phyloP scores from a whole-genome alignment of 2,329 filamentous ascomycete genomes.

The Pochonia chlamydosporia region DNA sequence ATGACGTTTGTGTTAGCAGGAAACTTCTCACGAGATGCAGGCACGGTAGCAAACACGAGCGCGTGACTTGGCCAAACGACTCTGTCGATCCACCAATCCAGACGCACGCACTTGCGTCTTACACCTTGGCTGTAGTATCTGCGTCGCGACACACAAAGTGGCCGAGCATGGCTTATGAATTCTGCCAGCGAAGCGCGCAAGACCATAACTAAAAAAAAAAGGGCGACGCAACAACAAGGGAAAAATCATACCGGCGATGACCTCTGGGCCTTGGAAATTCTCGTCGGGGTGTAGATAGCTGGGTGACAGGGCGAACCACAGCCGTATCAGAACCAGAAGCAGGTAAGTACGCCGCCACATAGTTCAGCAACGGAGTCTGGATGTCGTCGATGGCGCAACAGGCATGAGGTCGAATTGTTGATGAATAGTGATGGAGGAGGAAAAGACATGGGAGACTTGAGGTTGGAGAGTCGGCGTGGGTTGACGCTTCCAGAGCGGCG shows the following conservation, averaged over 20 bases:
- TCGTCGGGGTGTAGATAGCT: slow-evolving; percentile 98
- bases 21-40: neutral
- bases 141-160: neutral
- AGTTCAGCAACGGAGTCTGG: slow-evolving; percentile 13
- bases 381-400: slow-evolving; percentile 15
- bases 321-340: slow-evolving; percentile 74
- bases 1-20: neutral
- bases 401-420: slow-evolving; percentile 18
- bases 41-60: neutral
- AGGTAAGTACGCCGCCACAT: slow-evolving; percentile 95
- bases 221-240: neutral
- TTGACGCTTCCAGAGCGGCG: slow-evolving; percentile 8
- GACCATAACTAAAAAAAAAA: neutral
- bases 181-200: too few species aligned
- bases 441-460: slow-evolving; percentile 13
- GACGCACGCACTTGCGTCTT: neutral
- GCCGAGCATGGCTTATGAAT: too few species aligned
- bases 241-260: slow-evolving; percentile 80
- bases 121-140: neutral
- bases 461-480: slow-evolving; percentile 2
- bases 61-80: neutral
- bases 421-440: neutral
- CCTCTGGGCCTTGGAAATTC: slow-evolving; percentile 97
- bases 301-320: slow-evolving; percentile 90
- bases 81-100: neutral